Percentiles rank a stretch among this genome's conserved stretches.
These are phyloP conservation scores for Calycina herbarum DNA, from an alignment of 2,329 filamentous ascomycete species.

Conservation along the genomic window DNA sequence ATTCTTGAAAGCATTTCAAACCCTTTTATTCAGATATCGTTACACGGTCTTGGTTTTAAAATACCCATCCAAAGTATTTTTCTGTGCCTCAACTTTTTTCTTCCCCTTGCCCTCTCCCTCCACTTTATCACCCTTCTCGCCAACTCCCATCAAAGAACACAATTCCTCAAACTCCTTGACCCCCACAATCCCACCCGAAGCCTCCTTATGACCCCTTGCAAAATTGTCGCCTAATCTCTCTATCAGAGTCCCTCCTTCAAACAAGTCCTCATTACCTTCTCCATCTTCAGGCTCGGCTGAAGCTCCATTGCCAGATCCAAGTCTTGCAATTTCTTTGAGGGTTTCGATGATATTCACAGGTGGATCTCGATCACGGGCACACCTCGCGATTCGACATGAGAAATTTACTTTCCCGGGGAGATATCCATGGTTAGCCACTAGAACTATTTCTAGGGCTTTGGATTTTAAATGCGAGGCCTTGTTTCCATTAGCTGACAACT, in stretches of 20 bases:
- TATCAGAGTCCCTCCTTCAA: not conserved
- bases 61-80: slow-evolving; percentile 56
- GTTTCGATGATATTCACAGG: slow-evolving; percentile 64
- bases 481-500: not conserved
- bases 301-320: slow-evolving; percentile 40
- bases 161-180: slow-evolving; percentile 64
- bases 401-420: slow-evolving; percentile 64
- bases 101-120: slow-evolving; percentile 38
- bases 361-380: slow-evolving; percentile 52
- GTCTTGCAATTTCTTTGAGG: slow-evolving; percentile 51
- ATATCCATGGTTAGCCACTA: slow-evolving; percentile 69
- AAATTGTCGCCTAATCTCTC: slow-evolving; percentile 62
- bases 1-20: not conserved
- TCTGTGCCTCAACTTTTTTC: slow-evolving; percentile 45
- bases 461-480: slow-evolving; percentile 57
- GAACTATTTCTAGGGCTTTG: slow-evolving; percentile 59
- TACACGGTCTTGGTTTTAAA: slow-evolving; percentile 38
- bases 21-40: not conserved
- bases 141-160: slow-evolving; percentile 57
- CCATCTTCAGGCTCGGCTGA: too few species aligned
- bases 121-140: slow-evolving; percentile 48
- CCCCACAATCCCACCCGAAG: slow-evolving; percentile 64
- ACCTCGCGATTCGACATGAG: slow-evolving; percentile 61
- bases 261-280: too few species aligned
- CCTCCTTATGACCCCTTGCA: slow-evolving; percentile 66